A percentile compares a stretch with the other conserved stretches of the same genome.
These are phyloP conservation scores for Thuja plicata DNA, from an alignment of 83 land plant genomes.

Conservation along the genomic window DNA sequence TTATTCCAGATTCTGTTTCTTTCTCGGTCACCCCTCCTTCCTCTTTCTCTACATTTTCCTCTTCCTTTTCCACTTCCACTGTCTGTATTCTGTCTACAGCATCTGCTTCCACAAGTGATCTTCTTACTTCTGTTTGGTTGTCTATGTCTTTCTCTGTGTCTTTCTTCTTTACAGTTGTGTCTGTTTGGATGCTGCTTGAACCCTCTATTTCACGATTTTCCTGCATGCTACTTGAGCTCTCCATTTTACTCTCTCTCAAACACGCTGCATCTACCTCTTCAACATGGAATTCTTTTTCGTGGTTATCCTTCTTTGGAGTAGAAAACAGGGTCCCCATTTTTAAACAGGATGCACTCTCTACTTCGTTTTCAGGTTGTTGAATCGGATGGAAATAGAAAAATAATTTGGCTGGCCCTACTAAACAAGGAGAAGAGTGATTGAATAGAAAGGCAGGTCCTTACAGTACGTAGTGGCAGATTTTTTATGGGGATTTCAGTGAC, in stretches of 20 bases:
- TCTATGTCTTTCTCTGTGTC: neutral
- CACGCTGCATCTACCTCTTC: neutral
- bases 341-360: neutral
- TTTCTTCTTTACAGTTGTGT: neutral
- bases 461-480: no score
- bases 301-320: neutral
- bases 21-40: neutral
- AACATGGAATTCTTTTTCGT: neutral
- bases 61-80: neutral
- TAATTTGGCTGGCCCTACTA: neutral
- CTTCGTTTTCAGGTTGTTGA: neutral
- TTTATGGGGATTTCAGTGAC: no score
- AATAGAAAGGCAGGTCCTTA: no score
- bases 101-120: no score
- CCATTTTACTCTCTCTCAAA: neutral
- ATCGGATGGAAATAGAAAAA: neutral
- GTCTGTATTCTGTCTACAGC: no score
- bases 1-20: neutral
- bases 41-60: neutral
- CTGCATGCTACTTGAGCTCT: neutral
- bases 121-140: neutral
- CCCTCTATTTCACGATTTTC: neutral
- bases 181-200: neutral
- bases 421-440: neutral
- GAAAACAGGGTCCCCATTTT: neutral